Conservation (phyloP, 2,329 filamentous ascomycete species). For the Pestalotiopsis fici region DNA sequence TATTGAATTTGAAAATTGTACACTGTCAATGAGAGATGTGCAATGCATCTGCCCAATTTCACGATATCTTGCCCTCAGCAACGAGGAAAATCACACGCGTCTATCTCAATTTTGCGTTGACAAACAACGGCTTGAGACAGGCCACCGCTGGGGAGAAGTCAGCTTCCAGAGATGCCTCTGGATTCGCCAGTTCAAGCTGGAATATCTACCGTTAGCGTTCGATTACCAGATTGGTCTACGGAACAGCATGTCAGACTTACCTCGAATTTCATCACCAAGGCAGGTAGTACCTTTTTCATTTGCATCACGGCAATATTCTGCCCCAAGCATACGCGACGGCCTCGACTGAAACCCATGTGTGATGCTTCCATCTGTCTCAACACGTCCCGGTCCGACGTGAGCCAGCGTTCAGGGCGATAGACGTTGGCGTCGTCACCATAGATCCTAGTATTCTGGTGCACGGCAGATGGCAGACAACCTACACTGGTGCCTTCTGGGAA, state of each 20-base stretch:
- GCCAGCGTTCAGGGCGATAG: slow-evolving; percentile 25
- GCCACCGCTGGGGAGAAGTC: background rate
- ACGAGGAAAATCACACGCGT: no score
- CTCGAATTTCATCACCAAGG: slow-evolving; percentile 23
- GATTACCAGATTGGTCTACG: background rate
- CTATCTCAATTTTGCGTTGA: background rate
- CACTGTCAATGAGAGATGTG: no score
- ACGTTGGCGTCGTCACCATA: slow-evolving; percentile 20
- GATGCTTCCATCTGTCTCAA: slow-evolving; percentile 23
- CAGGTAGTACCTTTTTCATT: slow-evolving; percentile 26
- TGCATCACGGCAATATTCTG: slow-evolving; percentile 24
- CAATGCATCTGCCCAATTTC: no score
- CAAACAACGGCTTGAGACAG: background rate
- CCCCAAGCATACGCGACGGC: slow-evolving; percentile 21
- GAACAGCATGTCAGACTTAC: slow-evolving; percentile 14
- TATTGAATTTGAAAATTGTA: no score
- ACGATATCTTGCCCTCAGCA: no score
- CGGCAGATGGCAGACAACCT: slow-evolving; percentile 18
- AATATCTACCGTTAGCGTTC: background rate
- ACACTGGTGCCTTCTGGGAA: slow-evolving; percentile 18
- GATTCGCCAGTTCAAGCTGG: background rate
- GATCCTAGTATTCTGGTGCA: slow-evolving; percentile 17
- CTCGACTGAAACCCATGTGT: slow-evolving; percentile 26
- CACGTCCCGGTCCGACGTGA: slow-evolving; percentile 19
- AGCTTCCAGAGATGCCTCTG: background rate